Base-by-base conservation (phyloP, 768 basidiomycete genomes). In the Mycena alexandri region DNA sequence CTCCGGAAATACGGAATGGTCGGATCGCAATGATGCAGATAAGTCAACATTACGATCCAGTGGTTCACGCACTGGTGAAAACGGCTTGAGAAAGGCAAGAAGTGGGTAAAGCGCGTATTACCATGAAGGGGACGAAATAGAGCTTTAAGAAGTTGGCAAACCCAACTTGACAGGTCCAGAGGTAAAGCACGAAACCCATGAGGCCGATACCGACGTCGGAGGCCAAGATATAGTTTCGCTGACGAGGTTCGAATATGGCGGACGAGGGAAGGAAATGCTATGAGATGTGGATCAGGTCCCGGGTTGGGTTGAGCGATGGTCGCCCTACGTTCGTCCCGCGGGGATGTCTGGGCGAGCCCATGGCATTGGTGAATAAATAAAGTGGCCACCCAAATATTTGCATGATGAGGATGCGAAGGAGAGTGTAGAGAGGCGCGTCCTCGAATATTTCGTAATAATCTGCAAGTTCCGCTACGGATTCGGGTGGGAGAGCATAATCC, bases 1-100 rank as follows among this genome's bases (percentile, higher is more conserved):
- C 79, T 78, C 48, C 88, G 84, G 74, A 88, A 90, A 68, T 89
- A 88, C 0, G 89, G 88, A 33, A 89, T 81, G 0, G 80, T 83
- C 7, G 86, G 85, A 71, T 88, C 87, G 58, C 86, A 87, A 70
- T 90, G 89, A 50, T 89, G 89, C 14, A 90, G 79, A 71, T 87
- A 88, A 2, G 87, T 87, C 70, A 88, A 84, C 79, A 85, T 85
- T 56, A 89, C 86, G 72, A 90, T 86, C 87, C 87, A 65, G 46
- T 62, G 58, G 61, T 67, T 59, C 8, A 64, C 46, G 24, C 47
- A 60, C 63, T 64, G 43, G n/a, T n/a, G 3, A 29, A 29, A 29
- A 29, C 29, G 29, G 29, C 29, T 29, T 29, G 29, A 29, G 29
- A 29, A 38, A 14, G 9, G 38, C 2, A 14, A 14, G 38, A 38